Evolutionary conservation across 2,329 filamentous ascomycete genomes (phyloP), one percentile per base, ranked within the genome.

Genomic region (Sarocladiaceae sp.): DNA sequence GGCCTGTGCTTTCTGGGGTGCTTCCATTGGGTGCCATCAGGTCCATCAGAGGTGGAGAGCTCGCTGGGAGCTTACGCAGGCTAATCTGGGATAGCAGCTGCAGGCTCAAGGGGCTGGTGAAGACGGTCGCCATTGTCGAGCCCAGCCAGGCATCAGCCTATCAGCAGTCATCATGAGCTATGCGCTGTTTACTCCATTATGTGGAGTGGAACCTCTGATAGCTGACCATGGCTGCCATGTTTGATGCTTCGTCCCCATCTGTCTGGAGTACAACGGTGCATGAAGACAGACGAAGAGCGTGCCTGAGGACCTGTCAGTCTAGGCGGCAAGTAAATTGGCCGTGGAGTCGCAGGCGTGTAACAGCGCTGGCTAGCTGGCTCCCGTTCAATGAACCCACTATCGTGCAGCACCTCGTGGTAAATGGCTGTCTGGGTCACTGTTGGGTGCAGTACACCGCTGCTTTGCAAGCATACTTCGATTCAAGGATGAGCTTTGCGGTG

Each of bases 1-100:
- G 10, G 35, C 26, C 35, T 20, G 35, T 37, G 33, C 33, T 37
- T 42, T 42, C 39, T 31, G 39, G 39, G 24, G 39, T 40, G 39
- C 39, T 31, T 31, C 26, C 4, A 42, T 42, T 39, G 19, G 34
- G 26, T 39, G 34, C 12, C 20, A 24, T 24, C 34, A 12, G 13
- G 6, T 35, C 33, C 33, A 18, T 19, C 21, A 4, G 21, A 35
- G 9, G 33, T 35, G 33, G 33, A 13, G 33, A 35, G 10, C 16
- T 35, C 16, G 7, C n/a, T 19, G 5, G 19, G 33, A 35, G 33
- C 33, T 35, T 35, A 35, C 33, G 33, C 33, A 20, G 33, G 34
- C 34, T 39, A 39, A 39, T 23, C 33, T 35, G 10, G 34, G 20
- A 39, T 24, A 39, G 34, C 26, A 12, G 20, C 4, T 39, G 34